These are phyloP conservation scores for Pneumocystis canis DNA, from an alignment of 1,139 yeast genomes.

Conservation along the genomic window DNA sequence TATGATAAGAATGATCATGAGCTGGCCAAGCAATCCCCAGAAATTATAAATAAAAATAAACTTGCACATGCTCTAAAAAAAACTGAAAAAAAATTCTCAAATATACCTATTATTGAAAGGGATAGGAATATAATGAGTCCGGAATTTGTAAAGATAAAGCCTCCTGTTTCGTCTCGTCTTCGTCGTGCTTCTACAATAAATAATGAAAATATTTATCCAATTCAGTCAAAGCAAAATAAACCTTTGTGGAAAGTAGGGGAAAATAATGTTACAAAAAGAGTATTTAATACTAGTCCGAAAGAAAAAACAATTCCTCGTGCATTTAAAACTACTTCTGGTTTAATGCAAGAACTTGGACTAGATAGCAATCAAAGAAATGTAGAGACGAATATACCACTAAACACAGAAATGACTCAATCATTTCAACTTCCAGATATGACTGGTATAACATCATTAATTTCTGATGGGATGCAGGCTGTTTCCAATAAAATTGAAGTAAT, in stretches of 20 bases:
- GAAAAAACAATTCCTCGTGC: background rate
- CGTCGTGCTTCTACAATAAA: background rate
- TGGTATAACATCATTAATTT: background rate
- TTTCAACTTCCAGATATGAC: slow-evolving; percentile 2
- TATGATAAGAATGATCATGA: background rate
- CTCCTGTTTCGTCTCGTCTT: background rate
- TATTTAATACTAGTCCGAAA: background rate
- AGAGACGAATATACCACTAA: slow-evolving; percentile 4
- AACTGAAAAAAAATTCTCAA: background rate
- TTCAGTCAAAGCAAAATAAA: background rate
- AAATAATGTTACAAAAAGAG: background rate
- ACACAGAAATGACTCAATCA: slow-evolving; percentile 6
- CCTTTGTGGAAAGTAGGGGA: background rate
- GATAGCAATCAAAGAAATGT: slow-evolving; percentile 1
- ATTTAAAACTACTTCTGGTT: slow-evolving; percentile 9
- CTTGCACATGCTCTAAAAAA: background rate
- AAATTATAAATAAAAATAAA: background rate
- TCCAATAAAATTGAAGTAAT: background rate
- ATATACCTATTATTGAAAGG: background rate
- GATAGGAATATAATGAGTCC: background rate
- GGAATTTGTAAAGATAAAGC: background rate
- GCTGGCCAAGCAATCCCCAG: background rate
- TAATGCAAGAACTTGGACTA: slow-evolving; percentile 10
- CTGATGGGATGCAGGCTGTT: slow-evolving; percentile 3
- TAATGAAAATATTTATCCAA: background rate